Evolutionary conservation across 176 grass and related monocot genomes (phyloP).

Genomic region (Sorghum bicolor): Sorghum_bicolor_NCBIv3 NC_012872.2:65464001-65464500

Average conservation of each 20-base stretch:
- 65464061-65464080: constrained; percentile 14
- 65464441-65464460: constrained; percentile 79
- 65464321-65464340: constrained; percentile 81
- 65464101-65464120: constrained; percentile 99
- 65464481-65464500: constrained; percentile 28
- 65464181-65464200: constrained; percentile 69
- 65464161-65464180: constrained; percentile 93
- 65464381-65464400: constrained; percentile 12
- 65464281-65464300: constrained; percentile 91
- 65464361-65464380: not conserved
- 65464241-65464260: constrained; percentile 6
- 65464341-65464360: not conserved
- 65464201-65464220: not conserved
- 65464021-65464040: not conserved
- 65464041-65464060: not conserved
- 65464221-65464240: not conserved
- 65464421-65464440: constrained; percentile 75
- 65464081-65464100: constrained; percentile 32
- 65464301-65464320: constrained; percentile 90
- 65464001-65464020: not conserved
- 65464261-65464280: constrained; percentile 27
- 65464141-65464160: constrained; percentile 90
- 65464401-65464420: constrained; percentile 24
- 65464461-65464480: constrained; percentile 92
- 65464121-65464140: constrained; percentile 89